Base-by-base conservation (phyloP, 78 protist genomes). In the Capsaspora owczarzaki region DNA sequence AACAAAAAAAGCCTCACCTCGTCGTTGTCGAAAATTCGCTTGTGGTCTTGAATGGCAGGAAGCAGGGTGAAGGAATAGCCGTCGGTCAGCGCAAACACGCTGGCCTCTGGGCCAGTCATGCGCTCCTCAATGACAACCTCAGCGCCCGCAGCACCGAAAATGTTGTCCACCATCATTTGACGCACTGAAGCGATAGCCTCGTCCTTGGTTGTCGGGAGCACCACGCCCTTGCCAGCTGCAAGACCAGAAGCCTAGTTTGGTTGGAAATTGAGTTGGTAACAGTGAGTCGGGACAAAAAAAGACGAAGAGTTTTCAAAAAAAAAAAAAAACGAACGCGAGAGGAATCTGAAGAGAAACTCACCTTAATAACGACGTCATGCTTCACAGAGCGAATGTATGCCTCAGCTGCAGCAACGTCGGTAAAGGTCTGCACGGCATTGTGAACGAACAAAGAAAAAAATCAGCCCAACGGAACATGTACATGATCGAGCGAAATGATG, bases 191-290 rank as follows among this genome's bases (percentile, higher is more conserved):
- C 75, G 31, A 31, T 51, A 37, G 91, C 91, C 38, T 91, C 92
- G 41, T 85, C 85, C 61, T 40, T 74, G 61, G 78, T 69, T 33
- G 44, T 41, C 68, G 91, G 91, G 20, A 93, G 69, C 37, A 93
- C 46, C 27, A 93, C 96, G 61, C 96, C 96, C 82, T 93, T 93
- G 33, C 96, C 96, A 20, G 93, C 96, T 0, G 94, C 94, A 22
- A 90, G 87, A 14, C 96, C 96, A 10, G 78, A 35, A 4, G 95
- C 93, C 81, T 88, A 69, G n/a, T n/a, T n/a, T n/a, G n/a, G n/a
- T n/a, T n/a, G n/a, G n/a, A n/a, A n/a, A n/a, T n/a, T n/a, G n/a
- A n/a, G n/a, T n/a, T n/a, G n/a, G n/a, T n/a, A n/a, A n/a, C n/a
- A n/a, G n/a, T n/a, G n/a, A n/a, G n/a, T n/a, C n/a, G n/a, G n/a